A percentile compares a stretch with the other conserved stretches of the same genome.
phyloP scores from a whole-genome alignment of 345 rosid genomes.

The Noccaea caerulescens region DNA sequence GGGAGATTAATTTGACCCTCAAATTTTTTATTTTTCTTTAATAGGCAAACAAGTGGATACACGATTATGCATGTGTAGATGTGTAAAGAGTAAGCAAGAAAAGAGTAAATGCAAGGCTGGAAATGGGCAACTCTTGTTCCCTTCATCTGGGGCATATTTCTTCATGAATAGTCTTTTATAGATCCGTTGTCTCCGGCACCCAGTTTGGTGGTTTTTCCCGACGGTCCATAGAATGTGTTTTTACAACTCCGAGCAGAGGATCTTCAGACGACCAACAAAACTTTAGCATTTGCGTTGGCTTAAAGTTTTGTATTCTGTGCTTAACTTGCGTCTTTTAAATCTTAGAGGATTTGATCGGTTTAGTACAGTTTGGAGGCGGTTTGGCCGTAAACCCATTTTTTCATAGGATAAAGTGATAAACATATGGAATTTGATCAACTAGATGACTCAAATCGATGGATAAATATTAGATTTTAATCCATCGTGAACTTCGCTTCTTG shows the following conservation, averaged over 20 bases:
- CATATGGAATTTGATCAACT: no score
- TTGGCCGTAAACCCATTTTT: not conserved
- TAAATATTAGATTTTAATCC: no score
- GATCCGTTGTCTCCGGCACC: slow-evolving; percentile 35
- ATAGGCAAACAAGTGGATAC: slow-evolving; percentile 14
- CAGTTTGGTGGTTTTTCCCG: not conserved
- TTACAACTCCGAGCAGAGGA: not conserved
- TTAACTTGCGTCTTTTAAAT: not conserved
- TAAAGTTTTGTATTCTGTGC: not conserved
- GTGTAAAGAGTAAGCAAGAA: slow-evolving; percentile 26
- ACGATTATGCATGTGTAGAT: slow-evolving; percentile 36
- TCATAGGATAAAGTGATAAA: no score
- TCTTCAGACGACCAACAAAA: not conserved
- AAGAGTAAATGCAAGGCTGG: slow-evolving; percentile 27
- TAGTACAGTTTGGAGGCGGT: not conserved
- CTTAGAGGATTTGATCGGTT: not conserved
- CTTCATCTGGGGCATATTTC: slow-evolving; percentile 18
- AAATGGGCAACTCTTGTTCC: slow-evolving; percentile 42
- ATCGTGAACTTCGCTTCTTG: no score
- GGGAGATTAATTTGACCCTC: no score
- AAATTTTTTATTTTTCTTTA: not conserved
- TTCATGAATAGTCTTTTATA: slow-evolving; percentile 20
- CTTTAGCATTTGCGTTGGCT: not conserved
- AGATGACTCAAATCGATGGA: no score
- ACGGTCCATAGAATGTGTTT: slow-evolving; percentile 15